Evolutionary conservation across 148 eudicot species (phyloP), one percentile per base, ranked within the genome.

Genomic region (Suaeda aralocaspica): DNA sequence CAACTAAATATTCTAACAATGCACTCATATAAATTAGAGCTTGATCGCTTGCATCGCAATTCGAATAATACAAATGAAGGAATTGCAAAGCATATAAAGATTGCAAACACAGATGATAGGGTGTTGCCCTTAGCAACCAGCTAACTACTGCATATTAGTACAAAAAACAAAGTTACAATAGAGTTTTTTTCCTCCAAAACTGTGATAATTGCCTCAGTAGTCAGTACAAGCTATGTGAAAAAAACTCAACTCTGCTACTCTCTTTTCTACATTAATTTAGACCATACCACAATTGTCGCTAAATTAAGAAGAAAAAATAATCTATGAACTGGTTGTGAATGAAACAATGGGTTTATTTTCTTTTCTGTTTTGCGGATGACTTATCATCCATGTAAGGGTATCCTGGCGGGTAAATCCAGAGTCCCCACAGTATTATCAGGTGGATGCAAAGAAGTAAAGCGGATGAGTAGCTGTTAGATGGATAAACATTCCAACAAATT

Each of bases 401-500:
- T 72, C 86, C 88, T 1, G 91, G 63, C 14, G 91, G 80, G 9
- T 84, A 83, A 69, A 41, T 74, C 96, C 96, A 89, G 14, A 92
- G 81, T 64, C 97, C 97, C 84, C 91, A 88, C 6, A 88, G 66
- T 50, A 88, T 84, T 53, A 84, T 39, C 50, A 84, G 65, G 82
- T 89, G 96, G 72, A 79, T 59, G 70, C 73, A 79, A 42, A 92
- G 79, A 69, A 92, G 92, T 67, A 79, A 36, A 21, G 63, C 52
- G 0, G 97, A 89, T 13, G 96, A 89, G 75, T 84, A 89, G 34
- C 22, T 39, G 55, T 70, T 87, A 7, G 96, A 92, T 18, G 97
- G 97, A 71, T 77, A 92, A 25, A 92, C 70, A 63, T 92, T 92
- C 97, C 96, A 92, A 82, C 96, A 92, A 15, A 74, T 63, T 76